phyloP scores from a whole-genome alignment of 345 rosid species.

The Rhodamnia argentea region DNA sequence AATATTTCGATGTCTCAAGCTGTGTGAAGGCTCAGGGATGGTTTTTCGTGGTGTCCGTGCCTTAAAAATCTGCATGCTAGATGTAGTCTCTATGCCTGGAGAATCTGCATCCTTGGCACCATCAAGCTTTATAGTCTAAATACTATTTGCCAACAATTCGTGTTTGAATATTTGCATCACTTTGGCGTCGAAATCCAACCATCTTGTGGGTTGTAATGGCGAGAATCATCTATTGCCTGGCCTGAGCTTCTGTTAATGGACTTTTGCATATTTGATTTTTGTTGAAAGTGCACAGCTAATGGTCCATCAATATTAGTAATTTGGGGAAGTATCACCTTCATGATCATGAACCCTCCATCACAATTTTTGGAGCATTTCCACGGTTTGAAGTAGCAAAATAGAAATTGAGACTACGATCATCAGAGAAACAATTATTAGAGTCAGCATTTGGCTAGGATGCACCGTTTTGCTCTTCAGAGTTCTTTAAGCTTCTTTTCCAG shows the following conservation, averaged over 20 bases:
- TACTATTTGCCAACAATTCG: neutral
- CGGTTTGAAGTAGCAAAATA: neutral
- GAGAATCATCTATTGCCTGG: neutral
- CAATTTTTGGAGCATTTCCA: neutral
- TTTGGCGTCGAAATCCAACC: neutral
- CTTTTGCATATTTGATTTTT: neutral
- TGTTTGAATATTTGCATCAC: neutral
- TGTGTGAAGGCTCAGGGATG: neutral
- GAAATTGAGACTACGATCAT: neutral
- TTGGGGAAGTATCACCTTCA: neutral
- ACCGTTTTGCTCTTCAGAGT: neutral
- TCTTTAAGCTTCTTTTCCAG: neutral
- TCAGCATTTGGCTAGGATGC: neutral
- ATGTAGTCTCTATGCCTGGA: neutral
- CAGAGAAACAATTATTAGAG: neutral
- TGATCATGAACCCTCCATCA: neutral
- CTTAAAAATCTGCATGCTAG: neutral
- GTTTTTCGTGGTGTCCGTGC: neutral
- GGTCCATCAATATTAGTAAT: neutral
- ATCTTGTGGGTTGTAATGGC: neutral
- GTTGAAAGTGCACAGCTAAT: neutral
- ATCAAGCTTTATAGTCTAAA: neutral
- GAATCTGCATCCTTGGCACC: neutral
- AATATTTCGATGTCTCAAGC: neutral
- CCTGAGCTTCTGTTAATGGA: neutral